These are phyloP conservation scores for Ailanthus altissimus DNA, from an alignment of 345 rosid species.

Conservation along the genomic window DNA sequence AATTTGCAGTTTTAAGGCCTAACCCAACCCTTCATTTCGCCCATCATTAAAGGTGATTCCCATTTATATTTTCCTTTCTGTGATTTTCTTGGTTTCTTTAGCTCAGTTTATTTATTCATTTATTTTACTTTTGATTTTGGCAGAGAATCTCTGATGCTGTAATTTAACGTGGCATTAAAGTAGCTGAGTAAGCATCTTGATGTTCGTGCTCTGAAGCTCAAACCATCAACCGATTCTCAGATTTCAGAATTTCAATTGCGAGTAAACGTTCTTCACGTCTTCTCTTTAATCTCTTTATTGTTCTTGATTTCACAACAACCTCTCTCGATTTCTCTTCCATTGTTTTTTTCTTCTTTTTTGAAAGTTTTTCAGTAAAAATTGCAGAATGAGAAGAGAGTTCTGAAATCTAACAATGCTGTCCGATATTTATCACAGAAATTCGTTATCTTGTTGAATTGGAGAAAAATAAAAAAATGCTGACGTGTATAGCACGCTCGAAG, in stretches of 20 bases:
- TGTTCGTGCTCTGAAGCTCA: conserved; percentile 17
- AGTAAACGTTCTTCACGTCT: conserved; percentile 1
- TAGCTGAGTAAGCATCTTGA: conserved; percentile 26
- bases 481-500: conserved; percentile 91
- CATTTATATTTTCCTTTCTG: background rate
- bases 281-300: background rate
- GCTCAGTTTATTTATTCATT: background rate
- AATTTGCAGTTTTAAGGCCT: background rate
- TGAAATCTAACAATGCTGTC: conserved; percentile 13
- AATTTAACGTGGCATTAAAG: conserved; percentile 25
- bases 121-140: background rate
- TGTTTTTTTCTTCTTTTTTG: no score
- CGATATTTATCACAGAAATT: conserved; percentile 7
- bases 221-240: background rate
- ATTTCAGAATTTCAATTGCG: background rate
- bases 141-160: conserved; percentile 47
- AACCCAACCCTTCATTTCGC: background rate
- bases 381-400: background rate
- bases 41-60: background rate
- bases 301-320: background rate
- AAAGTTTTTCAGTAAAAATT: no score
- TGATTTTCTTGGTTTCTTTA: background rate
- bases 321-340: background rate
- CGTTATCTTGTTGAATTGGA: background rate
- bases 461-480: conserved; percentile 58